Evolutionary conservation across 2,329 filamentous ascomycete species (phyloP).

Genomic region (Neospermospora avenae): DNA sequence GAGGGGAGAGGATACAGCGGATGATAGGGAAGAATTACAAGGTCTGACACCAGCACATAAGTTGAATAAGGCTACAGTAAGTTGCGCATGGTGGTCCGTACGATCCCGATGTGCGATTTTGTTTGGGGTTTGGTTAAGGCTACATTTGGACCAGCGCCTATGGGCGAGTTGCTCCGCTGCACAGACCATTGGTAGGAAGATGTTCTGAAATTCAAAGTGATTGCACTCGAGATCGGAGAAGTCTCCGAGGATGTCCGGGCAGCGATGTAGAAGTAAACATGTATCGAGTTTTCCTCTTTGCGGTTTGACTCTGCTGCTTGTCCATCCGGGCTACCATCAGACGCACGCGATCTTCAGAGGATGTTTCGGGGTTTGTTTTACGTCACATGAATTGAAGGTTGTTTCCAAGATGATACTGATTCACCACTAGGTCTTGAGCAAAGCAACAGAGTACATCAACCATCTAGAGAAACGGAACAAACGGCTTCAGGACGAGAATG

Average conservation of each 20-base stretch:
- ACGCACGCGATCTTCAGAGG: neutral
- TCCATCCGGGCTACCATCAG: neutral
- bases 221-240: neutral
- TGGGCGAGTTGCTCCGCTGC: too few relatives aligned
- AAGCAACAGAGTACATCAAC: conserved; percentile 93
- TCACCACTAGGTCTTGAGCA: conserved; percentile 61
- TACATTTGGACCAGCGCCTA: too few relatives aligned
- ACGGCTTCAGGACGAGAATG: conserved; percentile 77
- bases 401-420: neutral
- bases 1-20: conserved; percentile 63
- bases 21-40: conserved; percentile 76
- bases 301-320: neutral
- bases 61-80: conserved; percentile 91
- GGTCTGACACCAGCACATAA: conserved; percentile 87
- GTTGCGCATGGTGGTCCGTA: conserved; percentile 15
- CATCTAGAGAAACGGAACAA: conserved; percentile 91
- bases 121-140: too few relatives aligned
- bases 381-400: neutral
- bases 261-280: neutral
- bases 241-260: neutral
- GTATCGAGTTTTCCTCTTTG: neutral
- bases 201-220: neutral
- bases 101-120: neutral
- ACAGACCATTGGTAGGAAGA: neutral
- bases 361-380: neutral